These are phyloP conservation scores for Monosporozyma yasuniensis DNA, from an alignment of 805 yeast species.

Conservation along the genomic window DNA sequence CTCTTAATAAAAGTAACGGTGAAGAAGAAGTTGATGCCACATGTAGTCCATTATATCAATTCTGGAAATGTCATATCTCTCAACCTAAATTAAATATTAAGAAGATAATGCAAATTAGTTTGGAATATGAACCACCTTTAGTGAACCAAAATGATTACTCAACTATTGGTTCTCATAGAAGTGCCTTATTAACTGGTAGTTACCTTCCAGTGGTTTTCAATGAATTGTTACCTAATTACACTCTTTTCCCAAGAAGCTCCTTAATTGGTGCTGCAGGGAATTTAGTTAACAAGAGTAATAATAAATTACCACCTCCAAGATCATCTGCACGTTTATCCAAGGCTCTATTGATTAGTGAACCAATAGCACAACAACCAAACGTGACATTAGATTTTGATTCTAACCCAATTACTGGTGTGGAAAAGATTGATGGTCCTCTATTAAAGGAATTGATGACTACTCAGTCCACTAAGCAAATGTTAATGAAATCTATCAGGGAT, in stretches of 20 bases:
- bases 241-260: constrained; percentile 44
- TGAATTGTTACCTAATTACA: constrained; percentile 44
- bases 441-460: constrained; percentile 18
- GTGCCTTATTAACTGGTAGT: constrained; percentile 53
- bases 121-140: constrained; percentile 51
- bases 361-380: constrained; percentile 1
- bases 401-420: constrained; percentile 37
- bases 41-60: constrained; percentile 22
- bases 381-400: not conserved
- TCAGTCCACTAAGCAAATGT: constrained; percentile 36
- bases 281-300: constrained; percentile 2
- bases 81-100: constrained; percentile 39
- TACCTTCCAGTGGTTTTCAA: constrained; percentile 60
- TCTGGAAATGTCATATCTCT: constrained; percentile 23
- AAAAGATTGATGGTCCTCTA: constrained; percentile 35
- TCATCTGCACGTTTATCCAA: constrained; percentile 18
- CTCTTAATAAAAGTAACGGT: not conserved
- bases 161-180: constrained; percentile 39
- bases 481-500: constrained; percentile 52
- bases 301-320: constrained; percentile 14
- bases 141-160: constrained; percentile 20
- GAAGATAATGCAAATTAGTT: constrained; percentile 54
- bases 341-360: constrained; percentile 9
- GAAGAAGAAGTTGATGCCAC: constrained; percentile 17
- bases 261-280: constrained; percentile 48